phyloP scores from a whole-genome alignment of 352 stramenopile genomes.

The Phytophthora constricta region DNA sequence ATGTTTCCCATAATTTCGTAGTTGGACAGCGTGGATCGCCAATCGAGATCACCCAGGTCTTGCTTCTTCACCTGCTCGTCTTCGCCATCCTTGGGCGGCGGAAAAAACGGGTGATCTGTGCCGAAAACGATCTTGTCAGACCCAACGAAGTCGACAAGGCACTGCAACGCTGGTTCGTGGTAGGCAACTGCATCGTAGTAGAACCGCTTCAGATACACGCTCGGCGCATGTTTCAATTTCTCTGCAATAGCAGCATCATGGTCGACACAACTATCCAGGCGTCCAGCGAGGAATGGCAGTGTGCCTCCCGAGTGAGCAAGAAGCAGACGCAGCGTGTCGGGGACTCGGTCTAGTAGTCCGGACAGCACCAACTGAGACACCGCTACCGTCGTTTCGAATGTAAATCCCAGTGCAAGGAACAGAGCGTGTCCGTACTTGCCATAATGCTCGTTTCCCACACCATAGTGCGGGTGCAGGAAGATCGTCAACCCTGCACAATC shows the following conservation, averaged over 20 bases:
- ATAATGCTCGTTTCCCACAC: constrained; percentile 68
- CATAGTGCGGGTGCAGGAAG: constrained; percentile 77
- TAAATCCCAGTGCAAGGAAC: constrained; percentile 68
- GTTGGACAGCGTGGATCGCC: constrained; percentile 50
- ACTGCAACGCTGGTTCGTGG: constrained; percentile 56
- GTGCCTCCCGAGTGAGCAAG: constrained; percentile 69
- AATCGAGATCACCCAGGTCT: constrained; percentile 39
- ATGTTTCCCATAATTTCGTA: constrained; percentile 60
- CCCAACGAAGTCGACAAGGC: constrained; percentile 61
- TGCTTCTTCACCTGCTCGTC: constrained; percentile 4
- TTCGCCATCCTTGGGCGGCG: constrained; percentile 26
- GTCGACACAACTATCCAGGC: constrained; percentile 66
- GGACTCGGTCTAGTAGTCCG: constrained; percentile 56
- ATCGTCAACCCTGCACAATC: constrained; percentile 51
- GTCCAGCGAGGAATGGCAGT: constrained; percentile 64
- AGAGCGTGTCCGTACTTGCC: constrained; percentile 61
- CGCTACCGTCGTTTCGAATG: constrained; percentile 72
- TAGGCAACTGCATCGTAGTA: constrained; percentile 75
- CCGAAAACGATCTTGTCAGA: constrained; percentile 63
- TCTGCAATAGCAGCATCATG: constrained; percentile 53
- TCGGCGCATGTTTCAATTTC: constrained; percentile 50
- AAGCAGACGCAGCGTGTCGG: constrained; percentile 49
- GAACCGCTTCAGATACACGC: constrained; percentile 61
- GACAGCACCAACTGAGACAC: constrained; percentile 68
- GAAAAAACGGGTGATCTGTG: constrained; percentile 77